These are phyloP conservation scores for Myriosclerotinia duriaeana DNA, from an alignment of 2,329 filamentous ascomycete species.

Conservation along the genomic window DNA sequence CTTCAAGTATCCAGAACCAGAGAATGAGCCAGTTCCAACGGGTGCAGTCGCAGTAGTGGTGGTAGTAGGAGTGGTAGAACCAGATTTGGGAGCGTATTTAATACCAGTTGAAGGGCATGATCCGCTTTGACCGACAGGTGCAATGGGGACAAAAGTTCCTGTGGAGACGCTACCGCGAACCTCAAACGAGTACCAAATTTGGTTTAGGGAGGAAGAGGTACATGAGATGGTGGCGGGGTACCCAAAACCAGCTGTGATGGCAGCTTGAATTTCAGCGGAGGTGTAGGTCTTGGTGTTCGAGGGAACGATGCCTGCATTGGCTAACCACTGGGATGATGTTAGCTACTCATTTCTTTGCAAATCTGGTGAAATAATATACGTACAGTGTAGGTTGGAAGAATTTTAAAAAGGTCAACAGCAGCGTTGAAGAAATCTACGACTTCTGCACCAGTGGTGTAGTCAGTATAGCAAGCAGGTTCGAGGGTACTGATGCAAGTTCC, in stretches of 20 bases:
- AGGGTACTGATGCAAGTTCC: slow-evolving; percentile 72
- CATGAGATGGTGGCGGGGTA: slow-evolving; percentile 49
- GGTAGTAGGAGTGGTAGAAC: slow-evolving; percentile 48
- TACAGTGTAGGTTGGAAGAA: slow-evolving; percentile 62
- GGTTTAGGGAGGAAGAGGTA: slow-evolving; percentile 47
- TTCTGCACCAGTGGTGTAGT: slow-evolving; percentile 44
- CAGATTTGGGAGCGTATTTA: slow-evolving; percentile 50
- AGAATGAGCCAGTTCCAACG: slow-evolving; percentile 42
- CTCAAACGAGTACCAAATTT: slow-evolving; percentile 56
- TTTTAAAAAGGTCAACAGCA: slow-evolving; percentile 51
- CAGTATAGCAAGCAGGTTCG: slow-evolving; percentile 62
- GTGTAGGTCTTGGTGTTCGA: slow-evolving; percentile 46
- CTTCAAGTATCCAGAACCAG: slow-evolving; percentile 60
- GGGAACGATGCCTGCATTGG: slow-evolving; percentile 59
- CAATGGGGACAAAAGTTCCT: slow-evolving; percentile 48
- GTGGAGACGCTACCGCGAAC: slow-evolving; percentile 53
- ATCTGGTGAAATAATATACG: slow-evolving; percentile 23
- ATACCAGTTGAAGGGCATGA: slow-evolving; percentile 61
- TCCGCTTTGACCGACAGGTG: slow-evolving; percentile 27
- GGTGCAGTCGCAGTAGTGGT: slow-evolving; percentile 30
- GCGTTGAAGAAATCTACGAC: slow-evolving; percentile 52
- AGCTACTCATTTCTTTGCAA: background rate
- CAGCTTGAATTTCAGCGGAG: slow-evolving; percentile 45
- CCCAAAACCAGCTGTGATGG: slow-evolving; percentile 48
- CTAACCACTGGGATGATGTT: slow-evolving; percentile 48